Base-by-base conservation (phyloP, 192 early-diverging fungal species). In the Glomus cerebriforme region DNA sequence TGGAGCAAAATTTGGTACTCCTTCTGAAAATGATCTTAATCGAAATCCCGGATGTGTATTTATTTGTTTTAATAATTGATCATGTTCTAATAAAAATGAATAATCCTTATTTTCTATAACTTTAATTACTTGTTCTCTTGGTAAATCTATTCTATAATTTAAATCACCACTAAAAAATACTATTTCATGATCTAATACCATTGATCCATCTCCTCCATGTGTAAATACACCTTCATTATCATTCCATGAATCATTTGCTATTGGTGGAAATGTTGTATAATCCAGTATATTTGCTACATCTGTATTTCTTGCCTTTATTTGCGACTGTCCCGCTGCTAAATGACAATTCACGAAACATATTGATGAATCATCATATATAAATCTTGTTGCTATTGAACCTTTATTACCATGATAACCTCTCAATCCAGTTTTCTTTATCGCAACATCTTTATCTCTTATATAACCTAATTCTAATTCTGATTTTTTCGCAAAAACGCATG, bases 341-440 rank as follows among this genome's bases (percentile, higher is more conserved):
- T 96, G 95, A 67, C 89, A 90, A 73, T 95, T 96, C 64, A 96
- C 90, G 81, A 96, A 95, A 68, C 94, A 95, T 43, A 96, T 85
- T 24, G 93, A 93, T 1, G 91, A 85, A 80, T 96, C 90, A 71
- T 95, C 90, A 45, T 93, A 83, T n/a, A 94, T 78, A 59, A 96
- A 86, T 2, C 94, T 87, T 15, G 88, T 88, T 49, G 91, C 91
- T 73, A 96, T 91, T 12, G 91, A 93, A 32, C 95, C 95, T 90
- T 97, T 96, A 85, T 98, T 97, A 7, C 96, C 97, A 82, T 95
- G 93, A 70, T 88, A 92, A 63, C 96, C 96, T 65, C 87, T 89
- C 72, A 97, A 66, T 60, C 98, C 92, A 1, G 98, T 99, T 87
- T 99, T 98, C 37, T 95, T 93, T 66, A 89, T 89, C 15, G 90